phyloP scores from a whole-genome alignment of 352 stramenopile genomes.

The Thalassiosira ordinaria region DNA sequence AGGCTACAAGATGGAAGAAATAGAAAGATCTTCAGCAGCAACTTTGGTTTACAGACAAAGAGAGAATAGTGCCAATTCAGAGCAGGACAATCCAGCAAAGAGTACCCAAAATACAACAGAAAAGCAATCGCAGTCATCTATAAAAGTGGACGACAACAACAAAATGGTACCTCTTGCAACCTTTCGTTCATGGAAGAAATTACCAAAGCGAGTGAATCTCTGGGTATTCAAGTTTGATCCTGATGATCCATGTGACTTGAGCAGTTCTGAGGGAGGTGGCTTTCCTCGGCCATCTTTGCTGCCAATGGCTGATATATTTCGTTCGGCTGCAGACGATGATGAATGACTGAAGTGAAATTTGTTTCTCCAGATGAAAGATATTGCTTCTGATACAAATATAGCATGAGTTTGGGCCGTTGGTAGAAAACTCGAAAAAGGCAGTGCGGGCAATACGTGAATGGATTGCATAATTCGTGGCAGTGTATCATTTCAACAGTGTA shows the following conservation, averaged over 20 bases:
- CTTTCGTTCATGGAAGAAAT: conserved; percentile 61
- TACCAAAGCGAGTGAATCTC: conserved; percentile 52
- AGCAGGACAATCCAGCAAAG: not conserved
- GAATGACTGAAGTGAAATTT: too few relatives aligned
- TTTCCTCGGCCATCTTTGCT: conserved; percentile 56
- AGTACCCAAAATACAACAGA: conserved; percentile 10
- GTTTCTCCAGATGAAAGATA: too few relatives aligned
- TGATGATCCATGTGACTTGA: conserved; percentile 53
- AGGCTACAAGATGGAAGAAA: conserved; percentile 56
- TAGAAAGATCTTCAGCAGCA: conserved; percentile 34
- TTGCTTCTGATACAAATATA: too few relatives aligned
- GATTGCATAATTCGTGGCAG: too few relatives aligned
- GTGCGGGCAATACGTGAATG: too few relatives aligned
- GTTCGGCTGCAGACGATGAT: conserved; percentile 16
- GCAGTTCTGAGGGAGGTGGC: conserved; percentile 48
- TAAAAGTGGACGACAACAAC: conserved; percentile 18
- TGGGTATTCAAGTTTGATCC: conserved; percentile 60
- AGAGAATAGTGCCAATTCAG: not conserved
- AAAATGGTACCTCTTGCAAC: conserved; percentile 50
- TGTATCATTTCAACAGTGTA: too few relatives aligned
- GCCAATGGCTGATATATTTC: conserved; percentile 58
- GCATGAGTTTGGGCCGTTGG: too few relatives aligned
- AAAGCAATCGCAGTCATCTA: conserved; percentile 22
- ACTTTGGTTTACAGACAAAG: conserved; percentile 47
- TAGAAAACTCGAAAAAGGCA: too few relatives aligned